Conservation (phyloP, 2,329 filamentous ascomycete species). For the Trichoderma simmonsii region DNA sequence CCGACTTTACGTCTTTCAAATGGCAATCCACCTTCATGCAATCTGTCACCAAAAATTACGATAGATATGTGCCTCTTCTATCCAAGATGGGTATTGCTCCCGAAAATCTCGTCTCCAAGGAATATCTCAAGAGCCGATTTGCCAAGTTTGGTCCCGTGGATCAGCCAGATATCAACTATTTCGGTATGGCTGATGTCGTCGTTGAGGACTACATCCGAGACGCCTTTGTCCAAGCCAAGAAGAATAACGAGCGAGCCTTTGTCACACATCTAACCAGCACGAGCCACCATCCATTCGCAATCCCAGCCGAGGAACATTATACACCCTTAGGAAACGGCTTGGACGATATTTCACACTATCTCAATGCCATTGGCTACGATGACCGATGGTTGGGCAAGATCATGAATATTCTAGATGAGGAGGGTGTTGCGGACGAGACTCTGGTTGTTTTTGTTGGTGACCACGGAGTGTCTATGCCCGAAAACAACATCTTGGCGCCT, state of each 20-base stretch:
- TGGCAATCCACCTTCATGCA: constrained; percentile 35
- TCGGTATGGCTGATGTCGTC: constrained; percentile 31
- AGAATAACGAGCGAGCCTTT: constrained; percentile 33
- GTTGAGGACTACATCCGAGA: constrained; percentile 35
- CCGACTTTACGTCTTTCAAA: constrained; percentile 25
- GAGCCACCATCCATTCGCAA: constrained; percentile 33
- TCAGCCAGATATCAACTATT: constrained; percentile 34
- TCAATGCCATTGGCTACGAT: constrained; percentile 33
- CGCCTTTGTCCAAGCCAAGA: constrained; percentile 30
- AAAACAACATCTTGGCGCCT: constrained; percentile 30
- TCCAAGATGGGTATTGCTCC: constrained; percentile 29
- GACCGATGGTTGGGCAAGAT: constrained; percentile 34
- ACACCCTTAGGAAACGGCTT: constrained; percentile 28
- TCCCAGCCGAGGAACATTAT: constrained; percentile 30
- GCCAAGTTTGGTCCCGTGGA: constrained; percentile 30
- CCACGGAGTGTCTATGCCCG: constrained; percentile 33
- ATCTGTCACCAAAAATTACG: constrained; percentile 32
- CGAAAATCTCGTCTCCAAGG: constrained; percentile 27
- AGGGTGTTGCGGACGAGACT: constrained; percentile 34
- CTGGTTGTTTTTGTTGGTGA: constrained; percentile 34
- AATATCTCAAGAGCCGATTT: constrained; percentile 30
- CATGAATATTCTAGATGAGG: constrained; percentile 30
- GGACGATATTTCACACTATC: constrained; percentile 33
- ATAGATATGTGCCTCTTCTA: constrained; percentile 31
- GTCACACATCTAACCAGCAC: constrained; percentile 36